phyloP scores from a whole-genome alignment of 2,329 filamentous ascomycete genomes.

The Botryotinia convoluta region DNA sequence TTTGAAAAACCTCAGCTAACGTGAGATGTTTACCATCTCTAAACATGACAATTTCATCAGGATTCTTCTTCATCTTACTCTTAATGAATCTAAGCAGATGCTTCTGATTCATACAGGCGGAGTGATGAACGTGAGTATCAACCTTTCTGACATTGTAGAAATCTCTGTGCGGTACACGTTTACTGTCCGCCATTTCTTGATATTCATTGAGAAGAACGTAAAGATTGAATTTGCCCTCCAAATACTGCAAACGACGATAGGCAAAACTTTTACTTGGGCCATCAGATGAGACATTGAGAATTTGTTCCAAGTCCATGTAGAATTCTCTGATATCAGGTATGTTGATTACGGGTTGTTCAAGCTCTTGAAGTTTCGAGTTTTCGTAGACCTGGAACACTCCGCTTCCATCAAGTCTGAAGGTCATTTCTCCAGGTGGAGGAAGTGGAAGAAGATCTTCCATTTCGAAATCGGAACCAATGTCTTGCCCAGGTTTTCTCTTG shows the following conservation, averaged over 20 bases:
- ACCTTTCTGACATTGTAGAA: slow-evolving; percentile 99
- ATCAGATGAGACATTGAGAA: slow-evolving; percentile 87
- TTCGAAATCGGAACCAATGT: slow-evolving; percentile 91
- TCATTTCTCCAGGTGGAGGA: slow-evolving; percentile 65
- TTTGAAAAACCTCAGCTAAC: slow-evolving; percentile 89
- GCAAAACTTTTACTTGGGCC: slow-evolving; percentile 97
- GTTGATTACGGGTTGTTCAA: slow-evolving; percentile 67
- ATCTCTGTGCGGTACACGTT: slow-evolving; percentile 94
- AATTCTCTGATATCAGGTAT: slow-evolving; percentile 95
- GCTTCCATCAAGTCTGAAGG: slow-evolving; percentile 74
- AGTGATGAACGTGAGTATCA: slow-evolving; percentile 98
- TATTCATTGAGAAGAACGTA: slow-evolving; percentile 94
- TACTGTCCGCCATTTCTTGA: slow-evolving; percentile 96
- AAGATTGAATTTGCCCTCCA: slow-evolving; percentile 96
- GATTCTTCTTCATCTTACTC: slow-evolving; percentile 99
- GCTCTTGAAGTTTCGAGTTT: slow-evolving; percentile 57
- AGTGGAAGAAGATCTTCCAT: slow-evolving; percentile 75
- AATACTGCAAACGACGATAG: slow-evolving; percentile 87
- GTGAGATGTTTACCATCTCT: slow-evolving; percentile 91
- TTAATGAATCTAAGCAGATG: slow-evolving; percentile 98
- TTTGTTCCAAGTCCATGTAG: slow-evolving; percentile 88
- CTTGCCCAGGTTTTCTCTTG: slow-evolving; percentile 78
- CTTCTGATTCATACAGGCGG: slow-evolving; percentile 99
- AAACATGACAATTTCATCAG: slow-evolving; percentile 88
- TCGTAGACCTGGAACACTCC: slow-evolving; percentile 94